Percentiles rank a stretch among this genome's conserved stretches.
Conservation (phyloP, 371 early-diverging fungal species). For the Chytridium lagenaria region DNA sequence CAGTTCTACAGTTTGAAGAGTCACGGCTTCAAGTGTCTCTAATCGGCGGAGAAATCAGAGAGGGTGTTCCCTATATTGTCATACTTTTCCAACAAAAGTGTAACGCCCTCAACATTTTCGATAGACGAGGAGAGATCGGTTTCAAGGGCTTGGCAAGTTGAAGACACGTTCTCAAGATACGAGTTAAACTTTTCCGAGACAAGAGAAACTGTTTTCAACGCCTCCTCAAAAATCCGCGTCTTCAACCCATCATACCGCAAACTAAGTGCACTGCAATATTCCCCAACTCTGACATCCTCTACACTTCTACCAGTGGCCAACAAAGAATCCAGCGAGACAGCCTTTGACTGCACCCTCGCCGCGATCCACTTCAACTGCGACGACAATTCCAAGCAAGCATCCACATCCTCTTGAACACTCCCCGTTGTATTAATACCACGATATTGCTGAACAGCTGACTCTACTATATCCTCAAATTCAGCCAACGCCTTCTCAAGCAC, state of each 20-base stretch:
- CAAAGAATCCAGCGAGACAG: not conserved
- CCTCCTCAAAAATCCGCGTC: too few relatives aligned
- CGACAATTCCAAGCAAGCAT: not conserved
- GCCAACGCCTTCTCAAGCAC: not conserved
- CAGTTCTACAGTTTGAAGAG: not conserved
- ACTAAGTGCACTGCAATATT: not conserved
- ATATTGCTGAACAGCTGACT: not conserved
- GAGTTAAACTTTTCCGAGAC: not conserved
- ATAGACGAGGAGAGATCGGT: too few relatives aligned
- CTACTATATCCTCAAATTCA: not conserved
- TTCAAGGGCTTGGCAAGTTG: too few relatives aligned
- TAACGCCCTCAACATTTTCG: too few relatives aligned
- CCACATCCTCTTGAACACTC: not conserved
- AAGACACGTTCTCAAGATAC: too few relatives aligned
- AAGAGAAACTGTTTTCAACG: too few relatives aligned
- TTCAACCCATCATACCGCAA: too few relatives aligned
- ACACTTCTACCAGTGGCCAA: not conserved
- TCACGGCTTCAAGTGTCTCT: not conserved
- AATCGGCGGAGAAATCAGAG: not conserved
- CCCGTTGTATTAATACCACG: not conserved
- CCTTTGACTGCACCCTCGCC: not conserved
- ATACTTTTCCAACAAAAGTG: not conserved
- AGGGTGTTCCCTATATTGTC: not conserved
- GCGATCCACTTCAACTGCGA: conserved; percentile 1
- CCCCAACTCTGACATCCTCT: not conserved